Percentiles rank a stretch among this genome's conserved stretches.
Conservation (phyloP, 768 basidiomycete genomes). For the Hypholoma sublateritium region DNA sequence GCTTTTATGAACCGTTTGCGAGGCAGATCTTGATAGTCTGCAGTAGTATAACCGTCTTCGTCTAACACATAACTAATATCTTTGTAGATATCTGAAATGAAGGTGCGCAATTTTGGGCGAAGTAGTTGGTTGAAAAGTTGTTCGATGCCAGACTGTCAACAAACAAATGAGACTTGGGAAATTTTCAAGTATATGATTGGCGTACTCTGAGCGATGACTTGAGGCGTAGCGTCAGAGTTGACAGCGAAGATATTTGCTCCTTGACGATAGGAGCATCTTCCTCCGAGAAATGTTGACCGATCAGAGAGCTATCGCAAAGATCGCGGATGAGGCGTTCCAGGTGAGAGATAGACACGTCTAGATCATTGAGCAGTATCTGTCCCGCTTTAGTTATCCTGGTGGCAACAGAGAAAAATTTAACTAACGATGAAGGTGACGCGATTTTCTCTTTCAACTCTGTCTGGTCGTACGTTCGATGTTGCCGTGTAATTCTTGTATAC, state of each 20-base stretch:
- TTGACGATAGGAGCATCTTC: slow-evolving; percentile 53
- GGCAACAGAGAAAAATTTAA: slow-evolving; percentile 13
- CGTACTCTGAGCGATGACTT: slow-evolving; percentile 72
- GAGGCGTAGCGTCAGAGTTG: slow-evolving; percentile 61
- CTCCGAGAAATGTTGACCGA: slow-evolving; percentile 69
- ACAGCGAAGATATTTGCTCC: slow-evolving; percentile 47
- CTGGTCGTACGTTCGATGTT: slow-evolving; percentile 52
- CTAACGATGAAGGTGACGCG: slow-evolving; percentile 81
- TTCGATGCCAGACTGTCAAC: slow-evolving; percentile 73
- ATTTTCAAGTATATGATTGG: neutral
- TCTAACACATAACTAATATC: slow-evolving; percentile 88
- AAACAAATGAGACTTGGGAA: neutral
- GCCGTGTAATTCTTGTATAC: slow-evolving; percentile 63
- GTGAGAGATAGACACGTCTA: slow-evolving; percentile 91
- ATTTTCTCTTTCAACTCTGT: slow-evolving; percentile 81
- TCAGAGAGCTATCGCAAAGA: slow-evolving; percentile 47
- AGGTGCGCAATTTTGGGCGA: slow-evolving; percentile 79
- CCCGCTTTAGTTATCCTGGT: slow-evolving; percentile 2
- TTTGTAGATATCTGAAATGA: slow-evolving; percentile 87
- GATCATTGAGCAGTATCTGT: slow-evolving; percentile 88
- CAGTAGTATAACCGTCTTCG: slow-evolving; percentile 80
- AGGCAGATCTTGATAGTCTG: slow-evolving; percentile 84
- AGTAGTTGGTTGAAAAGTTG: slow-evolving; percentile 95
- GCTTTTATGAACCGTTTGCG: slow-evolving; percentile 87
- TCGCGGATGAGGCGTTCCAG: slow-evolving; percentile 81